Conservation (phyloP, 1,139 yeast genomes). For the Pneumocystis oryctolagi region DNA sequence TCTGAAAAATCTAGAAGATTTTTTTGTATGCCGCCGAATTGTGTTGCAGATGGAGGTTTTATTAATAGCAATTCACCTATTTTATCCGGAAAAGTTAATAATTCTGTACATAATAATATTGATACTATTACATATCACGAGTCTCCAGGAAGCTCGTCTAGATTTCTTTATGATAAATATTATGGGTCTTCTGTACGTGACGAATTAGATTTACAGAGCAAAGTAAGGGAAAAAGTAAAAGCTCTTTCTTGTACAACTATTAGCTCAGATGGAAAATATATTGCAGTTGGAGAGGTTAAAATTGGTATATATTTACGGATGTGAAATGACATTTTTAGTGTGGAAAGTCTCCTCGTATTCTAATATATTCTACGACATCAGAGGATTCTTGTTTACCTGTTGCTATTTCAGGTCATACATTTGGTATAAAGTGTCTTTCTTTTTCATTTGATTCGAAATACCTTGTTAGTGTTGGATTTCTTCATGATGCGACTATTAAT, state of each 20-base stretch:
- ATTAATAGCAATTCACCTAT: background rate
- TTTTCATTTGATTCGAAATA: background rate
- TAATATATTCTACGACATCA: background rate
- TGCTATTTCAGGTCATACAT: background rate
- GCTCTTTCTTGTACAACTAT: background rate
- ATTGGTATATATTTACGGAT: background rate
- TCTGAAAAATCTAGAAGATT: background rate
- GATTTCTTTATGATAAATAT: background rate
- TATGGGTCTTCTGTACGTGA: background rate
- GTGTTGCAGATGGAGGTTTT: background rate
- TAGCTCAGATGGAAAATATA: background rate
- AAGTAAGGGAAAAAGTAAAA: background rate
- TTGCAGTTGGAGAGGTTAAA: conserved; percentile 1
- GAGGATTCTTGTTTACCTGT: background rate
- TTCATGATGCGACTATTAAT: background rate
- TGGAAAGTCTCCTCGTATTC: background rate
- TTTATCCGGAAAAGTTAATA: background rate
- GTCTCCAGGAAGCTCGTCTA: background rate
- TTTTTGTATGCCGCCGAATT: background rate
- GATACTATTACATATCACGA: background rate
- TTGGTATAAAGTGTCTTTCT: background rate
- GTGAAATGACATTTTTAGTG: background rate
- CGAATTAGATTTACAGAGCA: background rate
- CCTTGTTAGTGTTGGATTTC: conserved; percentile 2
- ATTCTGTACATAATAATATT: background rate